These are phyloP conservation scores for Urtica urens DNA, from an alignment of 306 rosid species.

Conservation along the genomic window DNA sequence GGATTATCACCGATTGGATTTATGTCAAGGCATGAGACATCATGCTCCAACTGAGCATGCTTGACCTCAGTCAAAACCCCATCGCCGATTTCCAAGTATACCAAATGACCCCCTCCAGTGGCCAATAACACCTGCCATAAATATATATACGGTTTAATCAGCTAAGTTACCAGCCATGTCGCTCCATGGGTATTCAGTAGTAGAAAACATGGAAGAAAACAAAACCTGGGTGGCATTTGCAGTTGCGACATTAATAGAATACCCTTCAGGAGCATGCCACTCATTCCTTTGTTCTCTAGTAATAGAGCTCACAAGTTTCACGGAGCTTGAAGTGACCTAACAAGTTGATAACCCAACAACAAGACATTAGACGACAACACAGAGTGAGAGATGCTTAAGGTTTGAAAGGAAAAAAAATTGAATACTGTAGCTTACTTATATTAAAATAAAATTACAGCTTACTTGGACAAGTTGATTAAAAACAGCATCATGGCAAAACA, in stretches of 20 bases:
- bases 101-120: constrained; percentile 86
- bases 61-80: constrained; percentile 52
- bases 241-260: constrained; percentile 84
- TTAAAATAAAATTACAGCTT: constrained; percentile 16
- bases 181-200: no score
- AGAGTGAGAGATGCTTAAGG: no score
- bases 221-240: constrained; percentile 93
- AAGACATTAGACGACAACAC: neutral
- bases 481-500: constrained; percentile 92
- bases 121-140: constrained; percentile 83
- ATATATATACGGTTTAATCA: neutral
- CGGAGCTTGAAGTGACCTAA: constrained; percentile 80
- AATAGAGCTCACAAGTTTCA: constrained; percentile 73
- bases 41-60: constrained; percentile 70
- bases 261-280: constrained; percentile 78
- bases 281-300: constrained; percentile 66
- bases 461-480: constrained; percentile 84
- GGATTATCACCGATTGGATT: constrained; percentile 87
- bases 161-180: neutral
- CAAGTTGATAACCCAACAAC: constrained; percentile 15
- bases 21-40: constrained; percentile 91
- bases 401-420: no score
- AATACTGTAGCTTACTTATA: no score
- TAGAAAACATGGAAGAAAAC: constrained; percentile 10
- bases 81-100: constrained; percentile 80